Evolutionary conservation across 345 rosid species (phyloP).

Genomic region (Eucalyptus albens): DNA sequence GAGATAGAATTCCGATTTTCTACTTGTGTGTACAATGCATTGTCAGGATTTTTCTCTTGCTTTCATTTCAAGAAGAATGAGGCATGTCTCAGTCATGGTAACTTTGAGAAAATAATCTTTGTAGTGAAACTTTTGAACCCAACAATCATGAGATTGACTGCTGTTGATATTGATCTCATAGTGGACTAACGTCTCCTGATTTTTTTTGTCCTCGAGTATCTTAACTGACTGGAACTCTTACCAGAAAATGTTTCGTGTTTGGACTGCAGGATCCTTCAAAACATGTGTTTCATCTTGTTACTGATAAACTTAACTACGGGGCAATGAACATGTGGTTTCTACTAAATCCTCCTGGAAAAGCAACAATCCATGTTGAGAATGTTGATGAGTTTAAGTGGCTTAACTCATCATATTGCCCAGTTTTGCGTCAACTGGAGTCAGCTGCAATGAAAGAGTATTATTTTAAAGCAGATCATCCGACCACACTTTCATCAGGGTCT

Average conservation of each 20-base stretch:
- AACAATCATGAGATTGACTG: background rate
- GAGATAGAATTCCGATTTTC: background rate
- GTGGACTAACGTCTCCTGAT: background rate
- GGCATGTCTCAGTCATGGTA: background rate
- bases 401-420: constrained; percentile 95
- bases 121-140: background rate
- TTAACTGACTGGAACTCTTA: background rate
- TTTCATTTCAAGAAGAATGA: background rate
- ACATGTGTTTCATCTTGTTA: constrained; percentile 96
- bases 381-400: constrained; percentile 99
- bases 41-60: background rate
- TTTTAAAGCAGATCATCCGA: constrained; percentile 93
- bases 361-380: constrained; percentile 93
- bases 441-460: constrained; percentile 94
- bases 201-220: background rate
- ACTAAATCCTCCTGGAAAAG: constrained; percentile 86
- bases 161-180: background rate
- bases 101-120: background rate
- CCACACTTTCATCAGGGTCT: constrained; percentile 65
- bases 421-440: constrained; percentile 87
- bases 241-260: background rate
- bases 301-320: constrained; percentile 88
- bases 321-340: constrained; percentile 99
- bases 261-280: constrained; percentile 79
- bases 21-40: background rate